Conservation (phyloP, 2,329 filamentous ascomycete species). For the Dactylella cylindrospora region DNA sequence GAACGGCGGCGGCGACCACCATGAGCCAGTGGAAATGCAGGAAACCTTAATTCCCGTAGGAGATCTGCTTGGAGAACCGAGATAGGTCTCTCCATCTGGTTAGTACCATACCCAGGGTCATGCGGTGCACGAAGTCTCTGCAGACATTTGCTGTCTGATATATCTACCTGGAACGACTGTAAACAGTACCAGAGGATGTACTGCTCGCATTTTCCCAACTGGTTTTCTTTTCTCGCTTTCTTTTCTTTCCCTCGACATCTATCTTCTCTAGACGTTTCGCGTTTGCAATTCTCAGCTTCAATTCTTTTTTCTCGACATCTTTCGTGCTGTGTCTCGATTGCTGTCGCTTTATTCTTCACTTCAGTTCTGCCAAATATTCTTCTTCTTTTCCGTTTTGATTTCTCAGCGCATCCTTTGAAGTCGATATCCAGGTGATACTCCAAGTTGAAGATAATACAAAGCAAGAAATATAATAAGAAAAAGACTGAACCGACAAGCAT, state of each 20-base stretch:
- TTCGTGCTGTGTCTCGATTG: constrained; percentile 3
- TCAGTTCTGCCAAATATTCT: constrained; percentile 4
- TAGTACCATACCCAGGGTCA: constrained; percentile 32
- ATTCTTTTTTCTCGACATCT: constrained; percentile 5
- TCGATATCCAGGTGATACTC: constrained; percentile 26
- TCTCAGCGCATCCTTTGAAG: constrained; percentile 5
- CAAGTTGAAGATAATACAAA: too few relatives aligned
- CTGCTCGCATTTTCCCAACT: background rate
- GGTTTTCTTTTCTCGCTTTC: constrained; percentile 7
- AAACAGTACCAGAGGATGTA: too few relatives aligned
- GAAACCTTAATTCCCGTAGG: constrained; percentile 14
- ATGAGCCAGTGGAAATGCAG: too few relatives aligned
- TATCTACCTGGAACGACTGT: constrained; percentile 32
- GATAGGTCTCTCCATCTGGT: constrained; percentile 22
- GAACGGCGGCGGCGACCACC: constrained; percentile 18
- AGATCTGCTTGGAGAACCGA: constrained; percentile 13
- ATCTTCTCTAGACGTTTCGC: constrained; percentile 3
- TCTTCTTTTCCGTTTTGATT: constrained; percentile 1
- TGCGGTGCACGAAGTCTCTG: constrained; percentile 34
- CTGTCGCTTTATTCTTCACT: background rate
- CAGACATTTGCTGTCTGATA: constrained; percentile 31
- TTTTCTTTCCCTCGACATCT: constrained; percentile 6
- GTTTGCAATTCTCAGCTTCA: constrained; percentile 9
- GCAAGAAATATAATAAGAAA: too few relatives aligned
- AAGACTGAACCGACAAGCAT: background rate